Evolutionary conservation across 768 basidiomycete species (phyloP), one percentile per base, ranked within the genome.

Genomic region (Tulasnella sp.): DNA sequence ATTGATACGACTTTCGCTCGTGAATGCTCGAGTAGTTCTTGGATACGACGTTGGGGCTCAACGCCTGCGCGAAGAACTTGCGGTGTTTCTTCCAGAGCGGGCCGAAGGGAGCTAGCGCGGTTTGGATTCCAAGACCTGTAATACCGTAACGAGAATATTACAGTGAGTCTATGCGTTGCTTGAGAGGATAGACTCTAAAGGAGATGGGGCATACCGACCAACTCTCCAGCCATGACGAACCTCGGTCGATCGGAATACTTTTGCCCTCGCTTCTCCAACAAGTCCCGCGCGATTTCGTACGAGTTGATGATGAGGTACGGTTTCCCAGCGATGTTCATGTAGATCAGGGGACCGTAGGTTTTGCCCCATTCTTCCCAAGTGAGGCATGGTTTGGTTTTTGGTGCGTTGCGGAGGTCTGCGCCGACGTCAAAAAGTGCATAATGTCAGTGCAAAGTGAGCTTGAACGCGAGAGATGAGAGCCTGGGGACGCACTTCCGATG

Each of bases 171-270:
- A 8, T 62, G 22, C n/a, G 42, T 12, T 12, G n/a, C 14, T n/a
- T n/a, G 42, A 47, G 42, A n/a, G 34, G 59, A 8, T 22, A 8
- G 7, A 62, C 7, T 32, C 59, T 8, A 8, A 8, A 62, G 17
- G 64, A 8, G 9, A 4, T 2, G 0, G 4, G n/a, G 19, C 64
- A 29, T 65, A 65, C 64, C 64, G 22, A 36, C 35, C n/a, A 68
- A 39, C 12, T 41, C 67, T 29, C 35, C 39, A 19, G 52, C 59
- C 59, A 76, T 77, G 3, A 76, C 76, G 66, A 78, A 77, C 17
- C 32, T 39, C 5, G 44, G 44, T 36, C 76, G 77, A 44, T 80
- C 79, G 7, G 80, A 79, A 52, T 80, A 80, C 40, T 77, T 74
- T 29, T 37, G 29, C 0, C 78, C 78, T 16, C 79, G 74, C 12